These are phyloP conservation scores for Kwoniella mangroviensis DNA, from an alignment of 768 basidiomycete genomes.

Conservation along the genomic window DNA sequence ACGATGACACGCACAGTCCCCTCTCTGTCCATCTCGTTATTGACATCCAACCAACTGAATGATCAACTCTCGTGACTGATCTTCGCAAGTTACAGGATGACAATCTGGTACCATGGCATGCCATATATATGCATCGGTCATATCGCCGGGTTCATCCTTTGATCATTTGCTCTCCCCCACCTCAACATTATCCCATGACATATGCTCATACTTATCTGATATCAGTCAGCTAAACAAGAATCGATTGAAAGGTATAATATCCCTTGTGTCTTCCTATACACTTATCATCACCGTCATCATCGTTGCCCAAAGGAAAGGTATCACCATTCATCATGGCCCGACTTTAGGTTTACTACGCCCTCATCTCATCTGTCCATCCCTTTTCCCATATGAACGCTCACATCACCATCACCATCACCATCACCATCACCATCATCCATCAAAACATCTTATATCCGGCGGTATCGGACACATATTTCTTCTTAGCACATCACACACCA, in stretches of 20 bases:
- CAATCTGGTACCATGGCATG: too few relatives aligned
- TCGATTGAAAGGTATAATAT: too few relatives aligned
- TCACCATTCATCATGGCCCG: neutral
- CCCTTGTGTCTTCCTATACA: too few relatives aligned
- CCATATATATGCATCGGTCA: too few relatives aligned
- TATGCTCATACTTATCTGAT: neutral
- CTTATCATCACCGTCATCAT: neutral
- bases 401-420: too few relatives aligned
- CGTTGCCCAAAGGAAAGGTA: neutral
- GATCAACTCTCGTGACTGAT: neutral
- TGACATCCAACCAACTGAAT: too few relatives aligned
- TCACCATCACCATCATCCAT: neutral
- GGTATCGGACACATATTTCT: conserved; percentile 1
- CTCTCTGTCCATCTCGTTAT: too few relatives aligned
- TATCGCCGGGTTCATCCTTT: too few relatives aligned
- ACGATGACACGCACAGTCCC: too few relatives aligned
- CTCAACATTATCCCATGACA: neutral
- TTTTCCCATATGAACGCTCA: too few relatives aligned
- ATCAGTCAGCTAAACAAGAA: too few relatives aligned
- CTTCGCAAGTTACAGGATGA: neutral
- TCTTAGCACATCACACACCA: neutral
- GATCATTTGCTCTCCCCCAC: too few relatives aligned
- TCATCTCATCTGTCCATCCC: neutral
- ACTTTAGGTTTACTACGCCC: neutral
- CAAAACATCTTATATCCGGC: neutral